These are phyloP conservation scores for Angophora floribunda DNA, from an alignment of 345 rosid species.

Conservation along the genomic window DNA sequence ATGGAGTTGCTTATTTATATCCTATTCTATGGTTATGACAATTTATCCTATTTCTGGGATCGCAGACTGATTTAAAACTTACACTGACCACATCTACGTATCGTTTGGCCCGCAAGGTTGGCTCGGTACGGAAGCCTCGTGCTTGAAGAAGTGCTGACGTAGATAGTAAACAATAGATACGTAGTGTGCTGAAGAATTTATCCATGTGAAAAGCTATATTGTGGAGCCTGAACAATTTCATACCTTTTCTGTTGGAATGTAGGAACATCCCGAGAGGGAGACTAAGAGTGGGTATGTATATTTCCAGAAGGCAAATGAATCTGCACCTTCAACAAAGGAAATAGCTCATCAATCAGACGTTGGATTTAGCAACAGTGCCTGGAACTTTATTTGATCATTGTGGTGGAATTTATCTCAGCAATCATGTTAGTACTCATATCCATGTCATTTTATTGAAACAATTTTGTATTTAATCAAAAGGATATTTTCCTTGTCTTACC, in stretches of 20 bases:
- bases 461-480: background rate
- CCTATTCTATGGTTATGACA: background rate
- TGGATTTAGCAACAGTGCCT: background rate
- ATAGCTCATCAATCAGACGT: background rate
- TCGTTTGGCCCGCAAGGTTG: background rate
- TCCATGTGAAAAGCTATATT: background rate
- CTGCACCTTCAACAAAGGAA: constrained; percentile 85
- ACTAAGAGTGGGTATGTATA: constrained; percentile 51
- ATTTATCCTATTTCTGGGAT: background rate
- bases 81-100: background rate
- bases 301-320: constrained; percentile 87
- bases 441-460: background rate
- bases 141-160: background rate
- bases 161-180: background rate
- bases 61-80: background rate
- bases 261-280: constrained; percentile 97
- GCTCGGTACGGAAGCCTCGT: background rate
- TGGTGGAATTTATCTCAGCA: background rate
- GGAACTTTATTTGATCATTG: background rate
- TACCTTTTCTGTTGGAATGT: constrained; percentile 3
- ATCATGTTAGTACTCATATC: background rate
- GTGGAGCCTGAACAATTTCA: background rate
- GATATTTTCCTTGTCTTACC: background rate
- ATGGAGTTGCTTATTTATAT: background rate
- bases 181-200: background rate